These are phyloP conservation scores for Camellia oleifera DNA, from an alignment of 179 eudicot species.

Conservation along the genomic window DNA sequence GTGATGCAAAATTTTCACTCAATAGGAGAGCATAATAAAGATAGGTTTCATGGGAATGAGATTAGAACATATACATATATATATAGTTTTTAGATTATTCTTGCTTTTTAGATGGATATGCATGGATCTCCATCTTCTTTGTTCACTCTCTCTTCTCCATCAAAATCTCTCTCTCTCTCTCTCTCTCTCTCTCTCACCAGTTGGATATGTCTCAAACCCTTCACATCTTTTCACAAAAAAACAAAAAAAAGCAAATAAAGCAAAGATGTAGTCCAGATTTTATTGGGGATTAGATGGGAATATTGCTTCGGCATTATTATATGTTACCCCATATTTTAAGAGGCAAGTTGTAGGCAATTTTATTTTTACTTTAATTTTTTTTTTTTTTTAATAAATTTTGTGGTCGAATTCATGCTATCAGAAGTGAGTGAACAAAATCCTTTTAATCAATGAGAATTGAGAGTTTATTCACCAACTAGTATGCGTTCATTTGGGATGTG, in stretches of 20 bases:
- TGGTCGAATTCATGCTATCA: too few relatives aligned
- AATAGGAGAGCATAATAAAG: not conserved
- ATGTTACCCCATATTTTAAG: not conserved
- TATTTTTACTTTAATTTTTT: too few relatives aligned
- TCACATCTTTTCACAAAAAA: slow-evolving; percentile 4
- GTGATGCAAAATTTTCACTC: not conserved
- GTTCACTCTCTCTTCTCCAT: not conserved
- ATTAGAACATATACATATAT: not conserved
- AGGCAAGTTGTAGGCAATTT: too few relatives aligned
- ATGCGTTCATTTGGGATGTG: too few relatives aligned
- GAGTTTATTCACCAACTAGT: too few relatives aligned
- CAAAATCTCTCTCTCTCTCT: not conserved
- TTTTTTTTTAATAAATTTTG: too few relatives aligned
- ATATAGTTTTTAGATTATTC: not conserved
- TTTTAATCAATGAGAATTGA: too few relatives aligned
- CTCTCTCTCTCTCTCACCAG: not conserved
- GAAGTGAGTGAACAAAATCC: too few relatives aligned
- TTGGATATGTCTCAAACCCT: not conserved
- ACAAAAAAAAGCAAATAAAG: not conserved
- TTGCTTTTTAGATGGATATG: slow-evolving; percentile 13
- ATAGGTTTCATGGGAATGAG: not conserved
- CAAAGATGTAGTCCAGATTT: slow-evolving; percentile 1
- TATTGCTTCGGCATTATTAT: not conserved
- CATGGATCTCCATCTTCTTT: not conserved
- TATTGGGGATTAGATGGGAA: slow-evolving; percentile 3